Evolutionary conservation across 495 filamentous ascomycete genomes (phyloP), one percentile per base, ranked within the genome.

Genomic region (Xylaria flabelliformis): DNA sequence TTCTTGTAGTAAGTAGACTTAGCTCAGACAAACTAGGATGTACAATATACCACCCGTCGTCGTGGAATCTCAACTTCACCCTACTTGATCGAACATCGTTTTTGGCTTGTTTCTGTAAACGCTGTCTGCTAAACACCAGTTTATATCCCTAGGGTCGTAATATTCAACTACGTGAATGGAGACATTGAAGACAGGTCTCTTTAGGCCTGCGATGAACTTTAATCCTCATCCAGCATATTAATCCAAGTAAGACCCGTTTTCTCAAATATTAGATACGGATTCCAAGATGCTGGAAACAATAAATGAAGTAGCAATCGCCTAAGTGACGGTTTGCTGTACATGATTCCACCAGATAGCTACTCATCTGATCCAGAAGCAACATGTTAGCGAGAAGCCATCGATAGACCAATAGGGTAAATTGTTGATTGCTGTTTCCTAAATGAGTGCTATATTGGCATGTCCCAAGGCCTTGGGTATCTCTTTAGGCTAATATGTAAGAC

Each of bases 401-500:
- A 44, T 8, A 10, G 21, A 26, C 61, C 61, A 63, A 63, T 63
- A 41, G 61, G 61, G 39, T 63, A 63, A 63, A 63, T 63, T 63
- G 61, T 21, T 17, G n/a, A 12, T 41, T 26, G 10, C 5, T 7
- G 15, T 10, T 42, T 26, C 59, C n/a, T 10, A 41, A 63, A 63
- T 4, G 0, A 63, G 59, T 10, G 36, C n/a, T 15, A 0, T 0
- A 44, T 42, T 15, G 12, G 21, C 39, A 63, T 21, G 61, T 24
- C 39, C 61, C 61, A 63, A 63, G 39, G n/a, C 39, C 61, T 41
- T 63, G 61, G 61, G 39, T 63, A 26, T 32, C 21, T 65, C 65
- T 59, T 62, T 61, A 69, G 41, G 42, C 55, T 69, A 61, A 56
- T 62, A 62, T 62, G 13, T 6, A 50, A 50, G 34, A 50, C 67